phyloP scores from a whole-genome alignment of 306 rosid genomes.

The Dryas drummondii region DNA sequence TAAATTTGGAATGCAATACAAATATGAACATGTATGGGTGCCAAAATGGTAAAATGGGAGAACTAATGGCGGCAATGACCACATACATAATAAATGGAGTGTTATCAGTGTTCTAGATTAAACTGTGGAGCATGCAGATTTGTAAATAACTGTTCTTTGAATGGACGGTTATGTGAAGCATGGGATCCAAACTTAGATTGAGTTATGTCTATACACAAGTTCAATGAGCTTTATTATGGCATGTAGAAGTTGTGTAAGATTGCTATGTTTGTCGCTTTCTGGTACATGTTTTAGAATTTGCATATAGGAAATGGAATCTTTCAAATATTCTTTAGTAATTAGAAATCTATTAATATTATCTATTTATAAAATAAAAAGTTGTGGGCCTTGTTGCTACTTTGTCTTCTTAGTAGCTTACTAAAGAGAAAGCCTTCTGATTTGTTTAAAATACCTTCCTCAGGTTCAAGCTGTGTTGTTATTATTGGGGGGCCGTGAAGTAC shows the following conservation, averaged over 20 bases:
- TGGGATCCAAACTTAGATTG: neutral
- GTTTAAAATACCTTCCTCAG: conserved; percentile 35
- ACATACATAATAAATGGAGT: neutral
- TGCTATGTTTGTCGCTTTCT: neutral
- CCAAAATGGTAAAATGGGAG: neutral
- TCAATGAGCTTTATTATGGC: neutral
- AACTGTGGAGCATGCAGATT: neutral
- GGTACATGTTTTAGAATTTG: neutral
- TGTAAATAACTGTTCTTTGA: neutral
- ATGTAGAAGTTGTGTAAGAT: neutral
- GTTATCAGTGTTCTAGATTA: neutral
- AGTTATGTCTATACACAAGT: neutral
- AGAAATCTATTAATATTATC: neutral
- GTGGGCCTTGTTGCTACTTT: neutral
- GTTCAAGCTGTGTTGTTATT: conserved; percentile 75
- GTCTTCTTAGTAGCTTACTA: neutral
- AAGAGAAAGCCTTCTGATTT: conserved; percentile 23
- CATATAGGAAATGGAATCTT: neutral
- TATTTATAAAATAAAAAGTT: neutral
- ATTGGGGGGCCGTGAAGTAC: conserved; percentile 67
- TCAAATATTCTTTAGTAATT: neutral
- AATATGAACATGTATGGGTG: neutral
- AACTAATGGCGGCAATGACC: neutral
- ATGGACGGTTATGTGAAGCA: neutral
- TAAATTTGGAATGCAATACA: neutral